These are phyloP conservation scores for Colletotrichum sp. DNA, from an alignment of 2,329 filamentous ascomycete genomes.

Conservation along the genomic window DNA sequence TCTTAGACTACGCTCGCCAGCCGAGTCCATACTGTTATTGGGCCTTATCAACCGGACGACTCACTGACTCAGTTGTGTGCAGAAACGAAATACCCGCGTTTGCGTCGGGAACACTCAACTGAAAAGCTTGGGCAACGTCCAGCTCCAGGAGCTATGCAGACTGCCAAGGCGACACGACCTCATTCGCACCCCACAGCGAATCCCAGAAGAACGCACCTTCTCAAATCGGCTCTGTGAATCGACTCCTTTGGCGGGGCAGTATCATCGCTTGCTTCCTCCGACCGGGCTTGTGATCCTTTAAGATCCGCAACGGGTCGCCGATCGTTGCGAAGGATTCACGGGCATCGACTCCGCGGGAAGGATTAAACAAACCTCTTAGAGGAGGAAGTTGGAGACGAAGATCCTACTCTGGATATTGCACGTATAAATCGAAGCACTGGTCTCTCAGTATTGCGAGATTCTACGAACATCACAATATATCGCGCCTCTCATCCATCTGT, in stretches of 20 bases:
- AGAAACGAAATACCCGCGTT: neutral
- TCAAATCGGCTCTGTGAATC: neutral
- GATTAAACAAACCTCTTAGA: rapidly evolving
- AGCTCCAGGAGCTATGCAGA: neutral
- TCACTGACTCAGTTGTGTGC: neutral
- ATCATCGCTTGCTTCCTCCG: neutral
- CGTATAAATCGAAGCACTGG: rapidly evolving
- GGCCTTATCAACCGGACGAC: neutral
- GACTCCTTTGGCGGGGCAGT: neutral
- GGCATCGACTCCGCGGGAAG: neutral
- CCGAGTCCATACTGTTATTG: neutral
- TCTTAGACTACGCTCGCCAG: neutral
- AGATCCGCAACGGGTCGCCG: neutral
- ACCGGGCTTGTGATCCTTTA: neutral
- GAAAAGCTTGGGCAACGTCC: neutral
- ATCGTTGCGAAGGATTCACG: neutral
- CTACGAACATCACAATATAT: neutral
- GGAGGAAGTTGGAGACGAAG: rapidly evolving
- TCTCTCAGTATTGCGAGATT: neutral
- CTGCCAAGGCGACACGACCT: neutral
- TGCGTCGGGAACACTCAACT: neutral
- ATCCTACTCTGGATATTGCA: rapidly evolving
- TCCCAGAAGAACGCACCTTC: neutral
- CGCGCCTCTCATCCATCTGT: rapidly evolving
- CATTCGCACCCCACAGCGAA: neutral